These are phyloP conservation scores for Spinacia oleracea DNA, from an alignment of 179 eudicot genomes.

Conservation along the genomic window DNA sequence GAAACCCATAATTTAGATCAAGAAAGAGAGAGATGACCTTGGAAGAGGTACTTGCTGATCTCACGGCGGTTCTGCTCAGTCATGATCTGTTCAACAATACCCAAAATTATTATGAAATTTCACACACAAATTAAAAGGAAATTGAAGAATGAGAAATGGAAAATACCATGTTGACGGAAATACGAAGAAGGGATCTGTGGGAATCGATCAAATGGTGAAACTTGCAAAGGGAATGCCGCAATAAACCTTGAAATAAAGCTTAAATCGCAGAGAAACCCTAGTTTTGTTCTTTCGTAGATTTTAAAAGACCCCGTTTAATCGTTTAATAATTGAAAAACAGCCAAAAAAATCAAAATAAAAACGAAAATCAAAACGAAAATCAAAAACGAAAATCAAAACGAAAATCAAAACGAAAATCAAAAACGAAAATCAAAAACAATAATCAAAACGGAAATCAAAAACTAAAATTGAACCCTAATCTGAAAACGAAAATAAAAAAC, in stretches of 20 bases:
- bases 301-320: no score
- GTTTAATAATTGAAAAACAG: no score
- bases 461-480: no score
- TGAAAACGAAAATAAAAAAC: no score
- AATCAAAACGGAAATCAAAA: no score
- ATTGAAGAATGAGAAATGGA: not conserved
- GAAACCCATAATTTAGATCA: no score
- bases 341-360: no score
- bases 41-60: slow-evolving; percentile 87
- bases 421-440: no score
- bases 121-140: not conserved
- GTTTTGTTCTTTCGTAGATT: not conserved
- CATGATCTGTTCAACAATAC: slow-evolving; percentile 57
- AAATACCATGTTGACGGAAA: not conserved
- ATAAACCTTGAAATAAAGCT: not conserved
- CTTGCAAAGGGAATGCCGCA: not conserved
- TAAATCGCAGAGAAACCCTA: not conserved
- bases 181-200: not conserved
- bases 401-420: no score
- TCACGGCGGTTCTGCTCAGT: slow-evolving; percentile 89
- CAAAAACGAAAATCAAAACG: no score
- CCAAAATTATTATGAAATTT: not conserved
- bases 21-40: slow-evolving; percentile 42
- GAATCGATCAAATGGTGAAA: not conserved
- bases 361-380: no score